phyloP scores from a whole-genome alignment of 2,329 filamentous ascomycete species.

The Microdochium nivale region DNA sequence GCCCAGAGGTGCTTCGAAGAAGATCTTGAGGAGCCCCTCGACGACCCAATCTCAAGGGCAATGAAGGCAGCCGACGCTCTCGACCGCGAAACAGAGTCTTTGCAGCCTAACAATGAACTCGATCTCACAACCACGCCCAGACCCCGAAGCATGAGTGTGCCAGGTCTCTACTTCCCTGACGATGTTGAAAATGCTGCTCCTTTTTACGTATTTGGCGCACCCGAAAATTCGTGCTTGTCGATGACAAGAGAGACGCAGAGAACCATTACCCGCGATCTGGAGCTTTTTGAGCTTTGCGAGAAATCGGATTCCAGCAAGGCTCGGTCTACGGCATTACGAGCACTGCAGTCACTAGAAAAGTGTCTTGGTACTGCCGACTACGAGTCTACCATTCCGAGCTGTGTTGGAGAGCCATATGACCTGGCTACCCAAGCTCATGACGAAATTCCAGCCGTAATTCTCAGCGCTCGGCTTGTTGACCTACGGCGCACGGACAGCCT shows the following conservation, averaged over 20 bases:
- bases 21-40: slow-evolving; percentile 1
- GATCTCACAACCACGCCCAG: slow-evolving; percentile 31
- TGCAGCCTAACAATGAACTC: slow-evolving; percentile 42
- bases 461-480: slow-evolving; percentile 16
- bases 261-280: background rate
- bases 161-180: slow-evolving; percentile 34
- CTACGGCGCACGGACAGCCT: slow-evolving; percentile 9
- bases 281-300: background rate
- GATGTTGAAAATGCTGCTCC: slow-evolving; percentile 33
- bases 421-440: background rate
- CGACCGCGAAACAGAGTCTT: slow-evolving; percentile 42
- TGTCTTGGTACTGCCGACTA: background rate
- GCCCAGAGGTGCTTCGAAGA: slow-evolving; percentile 2
- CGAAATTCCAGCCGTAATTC: slow-evolving; percentile 15
- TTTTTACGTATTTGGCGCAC: slow-evolving; percentile 38
- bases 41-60: slow-evolving; percentile 36
- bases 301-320: background rate
- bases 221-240: background rate
- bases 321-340: background rate
- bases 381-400: background rate
- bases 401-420: background rate
- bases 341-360: background rate
- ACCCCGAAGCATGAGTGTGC: slow-evolving; percentile 40
- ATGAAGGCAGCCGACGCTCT: slow-evolving; percentile 53
- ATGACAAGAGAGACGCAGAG: slow-evolving; percentile 1